Evolutionary conservation across 1,284 basidiomycete species (phyloP).

Genomic region (Cryptococcus sp.): DNA sequence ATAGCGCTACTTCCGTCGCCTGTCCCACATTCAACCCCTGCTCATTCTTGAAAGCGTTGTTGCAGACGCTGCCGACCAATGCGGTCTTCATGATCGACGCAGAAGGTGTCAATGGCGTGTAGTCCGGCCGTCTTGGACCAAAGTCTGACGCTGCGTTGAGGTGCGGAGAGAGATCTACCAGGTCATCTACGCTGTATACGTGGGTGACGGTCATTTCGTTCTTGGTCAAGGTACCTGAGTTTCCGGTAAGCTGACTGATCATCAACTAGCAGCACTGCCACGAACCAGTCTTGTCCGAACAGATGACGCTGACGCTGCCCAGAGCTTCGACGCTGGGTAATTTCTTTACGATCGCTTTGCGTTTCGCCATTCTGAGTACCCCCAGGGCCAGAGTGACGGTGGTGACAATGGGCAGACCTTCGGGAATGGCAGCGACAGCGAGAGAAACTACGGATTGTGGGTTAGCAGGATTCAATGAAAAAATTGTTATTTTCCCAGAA

Average conservation of each 20-base stretch:
- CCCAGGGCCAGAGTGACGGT: conserved; percentile 95
- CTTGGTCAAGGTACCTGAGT: conserved; percentile 84
- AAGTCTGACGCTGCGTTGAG: conserved; percentile 52
- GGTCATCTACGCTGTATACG: conserved; percentile 82
- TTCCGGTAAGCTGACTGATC: background rate
- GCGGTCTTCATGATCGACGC: conserved; percentile 70
- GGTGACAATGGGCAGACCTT: conserved; percentile 94
- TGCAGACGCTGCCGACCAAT: conserved; percentile 59
- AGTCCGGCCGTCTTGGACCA: conserved; percentile 63
- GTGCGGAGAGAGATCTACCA: conserved; percentile 63
- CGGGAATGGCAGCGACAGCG: conserved; percentile 95
- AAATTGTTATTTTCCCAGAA: conserved; percentile 1
- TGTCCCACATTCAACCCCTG: conserved; percentile 80
- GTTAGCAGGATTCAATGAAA: too few relatives aligned
- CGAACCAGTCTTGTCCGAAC: conserved; percentile 91
- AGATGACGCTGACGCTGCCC: conserved; percentile 92
- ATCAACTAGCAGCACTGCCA: background rate
- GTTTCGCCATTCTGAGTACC: conserved; percentile 88
- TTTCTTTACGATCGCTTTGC: conserved; percentile 96
- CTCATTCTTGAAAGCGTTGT: conserved; percentile 65
- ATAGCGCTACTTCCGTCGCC: conserved; percentile 88
- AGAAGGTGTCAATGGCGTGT: conserved; percentile 49
- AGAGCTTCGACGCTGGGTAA: conserved; percentile 92
- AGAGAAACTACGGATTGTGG: conserved; percentile 70
- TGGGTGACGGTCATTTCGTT: conserved; percentile 95